Percentiles rank a stretch among this genome's conserved stretches.
These are phyloP conservation scores for Galerina marginata DNA, from an alignment of 768 basidiomycete genomes.

Conservation along the genomic window DNA sequence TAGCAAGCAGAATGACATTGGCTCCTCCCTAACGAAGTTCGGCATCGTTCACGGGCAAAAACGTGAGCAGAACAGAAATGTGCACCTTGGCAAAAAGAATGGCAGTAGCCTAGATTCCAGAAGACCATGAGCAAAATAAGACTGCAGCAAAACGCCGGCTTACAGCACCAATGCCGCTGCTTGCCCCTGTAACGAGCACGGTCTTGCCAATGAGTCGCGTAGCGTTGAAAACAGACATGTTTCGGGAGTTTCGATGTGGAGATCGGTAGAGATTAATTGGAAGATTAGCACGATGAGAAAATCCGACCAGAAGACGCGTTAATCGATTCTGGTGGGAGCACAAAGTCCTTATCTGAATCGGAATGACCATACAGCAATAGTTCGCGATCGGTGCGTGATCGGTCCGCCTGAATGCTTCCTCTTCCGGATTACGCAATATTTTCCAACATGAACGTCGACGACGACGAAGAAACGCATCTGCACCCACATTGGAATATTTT, in stretches of 20 bases:
- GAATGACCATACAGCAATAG: conserved; percentile 15
- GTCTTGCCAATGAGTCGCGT: conserved; percentile 84
- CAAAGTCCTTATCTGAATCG: conserved; percentile 19
- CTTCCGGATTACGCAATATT: conserved; percentile 7
- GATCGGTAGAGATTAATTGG: not conserved
- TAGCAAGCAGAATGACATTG: conserved; percentile 85
- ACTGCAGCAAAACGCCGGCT: conserved; percentile 28
- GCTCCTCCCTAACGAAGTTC: conserved; percentile 69
- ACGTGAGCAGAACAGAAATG: not conserved
- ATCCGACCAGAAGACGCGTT: conserved; percentile 18
- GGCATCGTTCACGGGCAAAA: not conserved
- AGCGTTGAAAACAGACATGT: conserved; percentile 83
- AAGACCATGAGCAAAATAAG: not conserved
- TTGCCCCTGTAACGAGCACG: conserved; percentile 88
- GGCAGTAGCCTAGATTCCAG: conserved; percentile 70
- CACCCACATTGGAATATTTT: conserved; percentile 53
- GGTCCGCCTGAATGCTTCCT: conserved; percentile 11
- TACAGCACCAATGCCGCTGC: conserved; percentile 89
- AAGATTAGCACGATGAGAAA: conserved; percentile 10
- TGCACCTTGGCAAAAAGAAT: conserved; percentile 87
- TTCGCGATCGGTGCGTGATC: conserved; percentile 28
- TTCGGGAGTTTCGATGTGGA: not conserved
- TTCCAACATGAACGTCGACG: conserved; percentile 13
- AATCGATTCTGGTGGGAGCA: conserved; percentile 15
- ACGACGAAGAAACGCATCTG: conserved; percentile 1